Base-by-base conservation (phyloP, 2,329 filamentous ascomycete genomes). In the Annulohypoxylon truncatum region DNA sequence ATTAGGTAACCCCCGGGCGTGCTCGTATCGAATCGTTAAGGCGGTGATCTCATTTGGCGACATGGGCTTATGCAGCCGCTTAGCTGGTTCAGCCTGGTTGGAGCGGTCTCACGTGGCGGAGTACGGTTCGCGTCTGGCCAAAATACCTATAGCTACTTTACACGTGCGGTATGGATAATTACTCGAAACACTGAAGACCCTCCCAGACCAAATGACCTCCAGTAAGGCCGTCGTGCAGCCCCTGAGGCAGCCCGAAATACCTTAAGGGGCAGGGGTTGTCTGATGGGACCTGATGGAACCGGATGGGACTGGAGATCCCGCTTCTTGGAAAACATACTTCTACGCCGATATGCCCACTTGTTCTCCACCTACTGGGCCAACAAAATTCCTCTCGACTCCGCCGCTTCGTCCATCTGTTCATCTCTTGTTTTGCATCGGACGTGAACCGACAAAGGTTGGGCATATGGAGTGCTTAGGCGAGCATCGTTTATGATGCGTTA, bases 1-100 rank as follows among this genome's bases (percentile, higher is more conserved):
- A 28, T 38, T 48, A n/a, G n/a, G 8, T 20, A 20, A 38, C 54
- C 47, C 53, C 51, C 54, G 3, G 66, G 66, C 10, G 63, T 69
- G 42, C 0, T 8, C 40, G n/a, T 66, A 69, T 46, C 13, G 4
- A 1, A 31, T 20, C 8, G n/a, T 8, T 38, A 38, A 48, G 38
- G 51, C 55, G 55, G 42, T 50, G 38, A 64, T 64, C 52, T 67
- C n/a, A 69, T 64, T 69, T 31, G 67, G 42, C 35, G 18, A 48
- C 42, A 47, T 13, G 33, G 47, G 26, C 53, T 61, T 54, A 67
- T 69, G 64, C 60, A 53, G 60, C 56, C 52, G 60, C 63, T 66
- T 62, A 67, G 63, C 67, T 69, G 67, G 67, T 64, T 59, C 58
- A 46, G 54, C 60, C 42, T 66, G 59, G 63, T 64, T 69, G 63